Percentiles rank a stretch among this genome's conserved stretches.
phyloP scores from a whole-genome alignment of 176 grass and related monocot genomes.

The Raddia distichophylla region DNA sequence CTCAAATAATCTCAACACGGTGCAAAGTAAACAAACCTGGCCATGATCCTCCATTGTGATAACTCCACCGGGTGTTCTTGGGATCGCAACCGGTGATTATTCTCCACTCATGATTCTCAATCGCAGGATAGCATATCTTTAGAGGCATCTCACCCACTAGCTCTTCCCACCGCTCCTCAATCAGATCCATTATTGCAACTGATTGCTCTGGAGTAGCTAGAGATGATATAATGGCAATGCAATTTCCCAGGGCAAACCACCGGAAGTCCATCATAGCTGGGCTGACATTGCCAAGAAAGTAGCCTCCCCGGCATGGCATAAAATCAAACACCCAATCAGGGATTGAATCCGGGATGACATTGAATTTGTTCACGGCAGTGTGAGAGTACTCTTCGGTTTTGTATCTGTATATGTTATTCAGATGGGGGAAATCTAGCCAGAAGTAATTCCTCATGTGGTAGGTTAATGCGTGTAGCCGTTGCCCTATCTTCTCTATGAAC shows the following conservation, averaged over 20 bases:
- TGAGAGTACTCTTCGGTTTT: slow-evolving; percentile 98
- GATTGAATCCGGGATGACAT: slow-evolving; percentile 95
- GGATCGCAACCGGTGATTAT: slow-evolving; percentile 91
- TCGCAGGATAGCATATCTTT: slow-evolving; percentile 88
- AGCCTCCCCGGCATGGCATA: slow-evolving; percentile 84
- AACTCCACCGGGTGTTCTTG: slow-evolving; percentile 97
- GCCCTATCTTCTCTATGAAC: slow-evolving; percentile 83
- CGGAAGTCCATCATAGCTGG: slow-evolving; percentile 94
- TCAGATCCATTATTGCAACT: slow-evolving; percentile 91
- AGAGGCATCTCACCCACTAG: slow-evolving; percentile 93
- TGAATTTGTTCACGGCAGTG: slow-evolving; percentile 97
- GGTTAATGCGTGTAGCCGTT: slow-evolving; percentile 77
- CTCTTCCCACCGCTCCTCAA: slow-evolving; percentile 89
- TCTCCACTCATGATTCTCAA: slow-evolving; percentile 91
- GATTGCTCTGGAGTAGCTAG: slow-evolving; percentile 91
- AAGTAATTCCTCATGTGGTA: slow-evolving; percentile 97
- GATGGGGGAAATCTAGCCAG: slow-evolving; percentile 86
- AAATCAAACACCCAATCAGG: slow-evolving; percentile 98
- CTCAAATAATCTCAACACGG: slow-evolving; percentile 4
- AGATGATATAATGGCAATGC: slow-evolving; percentile 88
- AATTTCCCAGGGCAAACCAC: slow-evolving; percentile 96
- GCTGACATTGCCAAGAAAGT: slow-evolving; percentile 95
- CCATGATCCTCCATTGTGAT: slow-evolving; percentile 97
- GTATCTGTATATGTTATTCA: slow-evolving; percentile 94
- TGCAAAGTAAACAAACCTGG: slow-evolving; percentile 55